Percentiles rank a stretch among this genome's conserved stretches.
Conservation (phyloP, 1,284 basidiomycete species). For the Irpex lacteus region DNA sequence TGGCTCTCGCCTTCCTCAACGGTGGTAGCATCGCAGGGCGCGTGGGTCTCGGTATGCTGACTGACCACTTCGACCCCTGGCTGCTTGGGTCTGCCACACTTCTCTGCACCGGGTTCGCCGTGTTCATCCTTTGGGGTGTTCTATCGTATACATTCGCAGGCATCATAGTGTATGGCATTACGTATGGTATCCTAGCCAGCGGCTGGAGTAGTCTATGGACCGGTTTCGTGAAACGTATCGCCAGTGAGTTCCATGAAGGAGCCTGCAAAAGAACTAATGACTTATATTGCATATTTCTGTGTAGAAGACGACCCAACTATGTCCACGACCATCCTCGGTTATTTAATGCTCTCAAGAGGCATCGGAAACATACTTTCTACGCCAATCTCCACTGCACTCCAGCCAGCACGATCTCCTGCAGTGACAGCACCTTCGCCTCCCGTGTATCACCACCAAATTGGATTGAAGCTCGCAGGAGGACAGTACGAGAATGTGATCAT, state of each 20-base stretch:
- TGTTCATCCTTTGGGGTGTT: slow-evolving; percentile 29
- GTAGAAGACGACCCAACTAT: slow-evolving; percentile 19
- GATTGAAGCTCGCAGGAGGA: slow-evolving; percentile 26
- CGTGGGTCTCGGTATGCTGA: slow-evolving; percentile 21
- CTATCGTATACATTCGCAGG: slow-evolving; percentile 22
- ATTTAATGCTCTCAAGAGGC: slow-evolving; percentile 6
- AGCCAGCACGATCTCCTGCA: neutral
- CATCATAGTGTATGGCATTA: slow-evolving; percentile 22
- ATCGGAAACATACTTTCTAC: slow-evolving; percentile 11
- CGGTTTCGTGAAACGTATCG: slow-evolving; percentile 21
- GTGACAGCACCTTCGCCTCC: neutral
- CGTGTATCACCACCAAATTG: neutral
- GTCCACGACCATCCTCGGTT: slow-evolving; percentile 6
- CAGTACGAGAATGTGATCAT: slow-evolving; percentile 32
- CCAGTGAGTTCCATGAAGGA: slow-evolving; percentile 12
- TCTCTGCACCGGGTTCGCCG: slow-evolving; percentile 18
- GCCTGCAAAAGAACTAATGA: too few species aligned
- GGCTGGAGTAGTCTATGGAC: slow-evolving; percentile 28
- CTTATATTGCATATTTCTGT: too few species aligned
- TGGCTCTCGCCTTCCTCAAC: slow-evolving; percentile 21
- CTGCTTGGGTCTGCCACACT: slow-evolving; percentile 20
- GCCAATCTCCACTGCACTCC: slow-evolving; percentile 9
- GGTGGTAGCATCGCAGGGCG: slow-evolving; percentile 24
- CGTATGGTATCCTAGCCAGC: slow-evolving; percentile 24
- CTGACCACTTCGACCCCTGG: slow-evolving; percentile 25